These are phyloP conservation scores for Zea mays DNA, from an alignment of 176 grass and related monocot genomes.

Conservation along the genomic window DNA sequence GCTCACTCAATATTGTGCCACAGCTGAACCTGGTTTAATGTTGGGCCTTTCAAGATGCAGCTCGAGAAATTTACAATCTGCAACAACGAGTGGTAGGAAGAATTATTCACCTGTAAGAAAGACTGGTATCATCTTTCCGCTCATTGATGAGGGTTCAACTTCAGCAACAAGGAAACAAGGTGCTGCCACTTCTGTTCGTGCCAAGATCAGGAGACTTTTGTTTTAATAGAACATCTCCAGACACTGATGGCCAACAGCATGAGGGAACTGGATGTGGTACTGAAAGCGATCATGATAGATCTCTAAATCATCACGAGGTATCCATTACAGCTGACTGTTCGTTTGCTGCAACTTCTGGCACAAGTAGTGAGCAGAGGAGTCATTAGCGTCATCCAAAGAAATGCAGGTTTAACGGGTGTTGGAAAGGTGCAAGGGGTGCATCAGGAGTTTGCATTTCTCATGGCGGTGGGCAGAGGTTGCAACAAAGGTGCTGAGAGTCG, in stretches of 20 bases:
- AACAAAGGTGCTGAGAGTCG: no score
- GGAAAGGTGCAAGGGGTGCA: slow-evolving; percentile 75
- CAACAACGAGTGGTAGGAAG: slow-evolving; percentile 5
- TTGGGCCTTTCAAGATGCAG: slow-evolving; percentile 48
- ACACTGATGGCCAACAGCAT: slow-evolving; percentile 30
- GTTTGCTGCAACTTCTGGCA: slow-evolving; percentile 43
- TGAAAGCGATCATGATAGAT: slow-evolving; percentile 14
- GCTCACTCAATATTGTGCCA: slow-evolving; percentile 41
- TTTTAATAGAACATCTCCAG: slow-evolving; percentile 14
- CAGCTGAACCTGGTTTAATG: slow-evolving; percentile 49
- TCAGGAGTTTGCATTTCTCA: slow-evolving; percentile 84
- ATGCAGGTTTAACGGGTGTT: slow-evolving; percentile 83
- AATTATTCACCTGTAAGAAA: slow-evolving; percentile 32
- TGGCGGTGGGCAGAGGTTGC: slow-evolving; percentile 48
- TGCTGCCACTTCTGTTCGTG: slow-evolving; percentile 64
- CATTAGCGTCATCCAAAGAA: slow-evolving; percentile 68
- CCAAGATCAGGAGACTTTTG: slow-evolving; percentile 49
- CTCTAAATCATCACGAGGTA: slow-evolving; percentile 26
- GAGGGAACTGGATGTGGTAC: slow-evolving; percentile 18
- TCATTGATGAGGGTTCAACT: slow-evolving; percentile 79
- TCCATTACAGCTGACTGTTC: slow-evolving; percentile 60
- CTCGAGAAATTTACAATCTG: slow-evolving; percentile 35
- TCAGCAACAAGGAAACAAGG: slow-evolving; percentile 75
- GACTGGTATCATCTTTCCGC: slow-evolving; percentile 45
- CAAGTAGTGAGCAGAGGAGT: slow-evolving; percentile 42